Conservation (phyloP, 305 asterid genomes). For the Fraxinus velutina region DNA sequence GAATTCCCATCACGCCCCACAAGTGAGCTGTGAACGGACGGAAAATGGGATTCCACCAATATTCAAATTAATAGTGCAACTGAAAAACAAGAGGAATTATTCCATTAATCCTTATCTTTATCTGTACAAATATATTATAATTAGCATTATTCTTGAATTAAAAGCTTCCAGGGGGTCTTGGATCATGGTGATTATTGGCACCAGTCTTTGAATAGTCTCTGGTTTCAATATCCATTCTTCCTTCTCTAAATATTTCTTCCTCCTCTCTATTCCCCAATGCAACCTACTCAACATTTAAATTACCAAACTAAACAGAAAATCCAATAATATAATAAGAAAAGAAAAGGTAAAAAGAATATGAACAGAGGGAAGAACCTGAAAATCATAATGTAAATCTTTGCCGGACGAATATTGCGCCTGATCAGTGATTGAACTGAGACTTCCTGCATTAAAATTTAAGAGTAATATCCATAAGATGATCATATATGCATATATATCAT, state of each 20-base stretch:
- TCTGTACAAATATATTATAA: background rate
- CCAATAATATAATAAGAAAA: background rate
- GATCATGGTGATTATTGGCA: slow-evolving; percentile 55
- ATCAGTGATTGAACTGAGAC: slow-evolving; percentile 24
- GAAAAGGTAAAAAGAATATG: background rate
- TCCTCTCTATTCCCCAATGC: background rate
- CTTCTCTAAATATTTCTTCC: background rate
- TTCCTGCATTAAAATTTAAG: slow-evolving; percentile 31
- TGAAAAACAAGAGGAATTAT: background rate
- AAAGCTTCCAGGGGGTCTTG: slow-evolving; percentile 38
- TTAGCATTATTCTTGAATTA: slow-evolving; percentile 1
- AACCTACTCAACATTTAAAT: background rate
- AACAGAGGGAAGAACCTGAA: slow-evolving; percentile 12
- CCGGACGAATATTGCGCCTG: slow-evolving; percentile 3
- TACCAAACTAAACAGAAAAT: background rate
- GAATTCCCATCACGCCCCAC: too few relatives aligned
- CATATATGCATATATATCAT: background rate
- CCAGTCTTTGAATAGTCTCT: slow-evolving; percentile 52
- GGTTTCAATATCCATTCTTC: slow-evolving; percentile 33
- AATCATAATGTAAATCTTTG: slow-evolving; percentile 19
- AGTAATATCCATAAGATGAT: background rate
- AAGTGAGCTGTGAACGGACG: too few relatives aligned
- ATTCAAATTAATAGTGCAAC: background rate
- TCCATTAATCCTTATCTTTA: background rate
- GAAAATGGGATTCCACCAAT: background rate